Evolutionary conservation across 1,284 basidiomycete species (phyloP).

Genomic region (Fomitiporia mediterranea): DNA sequence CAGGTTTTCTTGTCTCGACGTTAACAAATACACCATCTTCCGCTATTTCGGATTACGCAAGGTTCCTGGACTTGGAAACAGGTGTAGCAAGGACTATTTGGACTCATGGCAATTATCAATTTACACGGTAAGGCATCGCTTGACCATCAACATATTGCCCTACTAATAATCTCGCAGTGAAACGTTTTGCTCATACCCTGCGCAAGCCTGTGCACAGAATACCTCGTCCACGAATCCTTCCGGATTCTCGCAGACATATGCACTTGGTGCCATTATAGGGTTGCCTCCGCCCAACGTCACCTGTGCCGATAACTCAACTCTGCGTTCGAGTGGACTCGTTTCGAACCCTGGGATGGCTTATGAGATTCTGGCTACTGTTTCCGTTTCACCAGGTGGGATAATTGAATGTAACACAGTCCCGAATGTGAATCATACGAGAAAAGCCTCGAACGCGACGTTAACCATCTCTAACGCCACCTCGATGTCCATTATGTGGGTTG

Average conservation of each 20-base stretch:
- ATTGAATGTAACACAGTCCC: slow-evolving; percentile 34
- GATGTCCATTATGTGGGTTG: slow-evolving; percentile 64
- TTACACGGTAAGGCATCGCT: slow-evolving; percentile 41
- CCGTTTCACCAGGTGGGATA: slow-evolving; percentile 27
- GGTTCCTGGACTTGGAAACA: slow-evolving; percentile 67
- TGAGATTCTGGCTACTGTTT: slow-evolving; percentile 55
- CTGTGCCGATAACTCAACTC: slow-evolving; percentile 52
- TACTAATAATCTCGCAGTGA: slow-evolving; percentile 37
- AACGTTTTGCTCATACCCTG: slow-evolving; percentile 65
- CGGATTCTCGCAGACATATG: slow-evolving; percentile 36
- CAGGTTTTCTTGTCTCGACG: slow-evolving; percentile 56
- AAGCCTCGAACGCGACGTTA: slow-evolving; percentile 49
- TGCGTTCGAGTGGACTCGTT: slow-evolving; percentile 52
- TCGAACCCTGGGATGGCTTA: slow-evolving; percentile 59
- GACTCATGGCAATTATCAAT: slow-evolving; percentile 44
- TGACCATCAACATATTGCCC: neutral
- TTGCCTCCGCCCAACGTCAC: slow-evolving; percentile 55
- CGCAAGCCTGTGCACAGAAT: slow-evolving; percentile 55
- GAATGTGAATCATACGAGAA: slow-evolving; percentile 6
- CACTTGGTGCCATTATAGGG: slow-evolving; percentile 44
- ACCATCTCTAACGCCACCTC: slow-evolving; percentile 40
- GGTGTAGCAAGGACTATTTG: slow-evolving; percentile 54
- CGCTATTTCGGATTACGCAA: slow-evolving; percentile 43
- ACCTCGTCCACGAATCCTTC: slow-evolving; percentile 26
- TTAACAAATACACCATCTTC: slow-evolving; percentile 36